Percentiles rank a stretch among this genome's conserved stretches.
These are phyloP conservation scores for Erodium moschatum DNA, from an alignment of 441 rosid genomes.

Conservation along the genomic window DNA sequence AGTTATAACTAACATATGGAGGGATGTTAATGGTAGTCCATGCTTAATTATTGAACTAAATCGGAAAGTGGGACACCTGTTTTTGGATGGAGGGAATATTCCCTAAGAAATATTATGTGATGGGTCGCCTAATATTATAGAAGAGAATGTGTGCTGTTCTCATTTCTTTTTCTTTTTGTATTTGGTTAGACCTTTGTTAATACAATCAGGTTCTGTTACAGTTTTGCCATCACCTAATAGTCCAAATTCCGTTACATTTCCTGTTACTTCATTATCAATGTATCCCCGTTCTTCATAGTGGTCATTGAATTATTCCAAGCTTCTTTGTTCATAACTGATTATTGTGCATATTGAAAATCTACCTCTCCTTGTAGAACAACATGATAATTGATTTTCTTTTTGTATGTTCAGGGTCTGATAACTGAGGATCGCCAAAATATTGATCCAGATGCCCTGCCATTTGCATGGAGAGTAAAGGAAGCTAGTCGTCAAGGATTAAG, in stretches of 20 bases:
- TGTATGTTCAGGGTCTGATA: conserved; percentile 63
- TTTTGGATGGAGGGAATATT: background rate
- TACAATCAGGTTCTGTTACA: background rate
- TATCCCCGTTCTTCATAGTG: background rate
- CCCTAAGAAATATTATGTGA: background rate
- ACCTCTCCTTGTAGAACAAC: background rate
- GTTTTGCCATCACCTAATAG: background rate
- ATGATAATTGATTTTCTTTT: conserved; percentile 18
- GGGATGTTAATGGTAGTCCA: no score
- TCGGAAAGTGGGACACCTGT: background rate
- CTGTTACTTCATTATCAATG: background rate
- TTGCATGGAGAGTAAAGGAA: conserved; percentile 78
- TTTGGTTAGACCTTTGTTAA: background rate
- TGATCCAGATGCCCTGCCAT: conserved; percentile 78
- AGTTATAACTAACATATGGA: background rate
- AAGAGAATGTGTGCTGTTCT: background rate
- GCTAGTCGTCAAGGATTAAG: conserved; percentile 75
- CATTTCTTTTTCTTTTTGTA: background rate
- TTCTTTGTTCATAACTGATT: background rate
- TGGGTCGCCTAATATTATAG: background rate
- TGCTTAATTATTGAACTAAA: no score
- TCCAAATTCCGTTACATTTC: no score
- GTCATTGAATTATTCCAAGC: background rate
- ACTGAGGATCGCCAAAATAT: conserved; percentile 70
- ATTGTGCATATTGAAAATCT: background rate